Conservation (phyloP, 2,329 filamentous ascomycete species). For the Xylaria sp. region DNA sequence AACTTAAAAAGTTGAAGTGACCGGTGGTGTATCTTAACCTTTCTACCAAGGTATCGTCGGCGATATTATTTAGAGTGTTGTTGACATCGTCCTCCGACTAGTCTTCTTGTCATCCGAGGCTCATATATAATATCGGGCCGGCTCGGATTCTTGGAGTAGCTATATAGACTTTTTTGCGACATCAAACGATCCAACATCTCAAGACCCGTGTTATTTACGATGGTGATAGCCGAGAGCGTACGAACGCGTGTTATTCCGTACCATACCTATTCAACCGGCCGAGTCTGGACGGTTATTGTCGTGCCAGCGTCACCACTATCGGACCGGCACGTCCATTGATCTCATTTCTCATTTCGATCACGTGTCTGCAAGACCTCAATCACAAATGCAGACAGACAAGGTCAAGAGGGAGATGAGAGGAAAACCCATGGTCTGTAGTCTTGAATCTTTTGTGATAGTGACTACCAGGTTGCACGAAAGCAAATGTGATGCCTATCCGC, state of each 20-base stretch:
- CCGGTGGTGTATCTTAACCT: neutral
- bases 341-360: neutral
- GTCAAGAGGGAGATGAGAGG: neutral
- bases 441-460: slow-evolving; percentile 38
- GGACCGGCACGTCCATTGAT: neutral
- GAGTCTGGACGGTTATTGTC: neutral
- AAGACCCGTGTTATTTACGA: slow-evolving; percentile 3
- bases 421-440: slow-evolving; percentile 25
- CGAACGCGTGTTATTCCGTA: slow-evolving; percentile 3
- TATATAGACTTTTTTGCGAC: slow-evolving; percentile 25
- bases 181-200: slow-evolving; percentile 12
- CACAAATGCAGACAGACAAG: neutral
- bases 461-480: slow-evolving; percentile 41
- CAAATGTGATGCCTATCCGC: slow-evolving; percentile 38
- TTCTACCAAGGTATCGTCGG: neutral
- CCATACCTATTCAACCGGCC: slow-evolving; percentile 16
- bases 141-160: slow-evolving; percentile 23
- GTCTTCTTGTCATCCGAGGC: slow-evolving; percentile 27
- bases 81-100: slow-evolving; percentile 10
- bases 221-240: neutral
- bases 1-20: no score
- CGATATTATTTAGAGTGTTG: slow-evolving; percentile 28
- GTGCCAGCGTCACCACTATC: slow-evolving; percentile 5
- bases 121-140: slow-evolving; percentile 24
- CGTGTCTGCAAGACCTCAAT: slow-evolving; percentile 1